These are phyloP conservation scores for Geotrichum australiense DNA, from an alignment of 1,139 yeast genomes.

Conservation along the genomic window DNA sequence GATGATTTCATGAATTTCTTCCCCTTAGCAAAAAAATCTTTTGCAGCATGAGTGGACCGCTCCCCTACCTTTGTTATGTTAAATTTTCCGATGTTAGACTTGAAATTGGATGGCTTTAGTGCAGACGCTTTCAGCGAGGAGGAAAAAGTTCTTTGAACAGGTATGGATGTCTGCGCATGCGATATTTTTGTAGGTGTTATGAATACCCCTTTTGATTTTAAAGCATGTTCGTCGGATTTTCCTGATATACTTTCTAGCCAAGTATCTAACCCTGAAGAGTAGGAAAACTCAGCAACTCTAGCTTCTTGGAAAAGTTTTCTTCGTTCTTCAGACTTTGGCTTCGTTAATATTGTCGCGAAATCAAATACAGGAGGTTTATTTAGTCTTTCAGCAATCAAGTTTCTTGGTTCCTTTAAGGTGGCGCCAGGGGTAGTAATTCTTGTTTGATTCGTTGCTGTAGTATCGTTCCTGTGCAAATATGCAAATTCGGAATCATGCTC, in stretches of 20 bases:
- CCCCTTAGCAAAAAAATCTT: constrained; percentile 34
- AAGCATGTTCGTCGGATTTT: neutral
- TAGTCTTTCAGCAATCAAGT: constrained; percentile 11
- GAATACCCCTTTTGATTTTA: constrained; percentile 2
- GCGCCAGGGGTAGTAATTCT: neutral
- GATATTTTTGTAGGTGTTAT: neutral
- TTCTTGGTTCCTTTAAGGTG: neutral
- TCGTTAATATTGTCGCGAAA: constrained; percentile 30
- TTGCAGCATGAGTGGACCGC: constrained; percentile 32
- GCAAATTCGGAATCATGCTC: constrained; percentile 4
- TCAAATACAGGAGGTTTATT: constrained; percentile 34
- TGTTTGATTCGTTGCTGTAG: constrained; percentile 10
- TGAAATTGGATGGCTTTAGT: constrained; percentile 10
- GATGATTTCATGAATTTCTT: constrained; percentile 25
- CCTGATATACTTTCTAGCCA: constrained; percentile 28
- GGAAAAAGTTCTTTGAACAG: constrained; percentile 6
- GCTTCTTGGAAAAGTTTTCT: constrained; percentile 28
- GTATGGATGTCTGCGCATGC: constrained; percentile 5
- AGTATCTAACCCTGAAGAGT: constrained; percentile 32
- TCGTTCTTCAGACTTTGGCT: constrained; percentile 26
- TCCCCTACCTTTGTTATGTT: constrained; percentile 33
- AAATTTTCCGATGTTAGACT: constrained; percentile 14
- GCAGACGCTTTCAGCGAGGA: constrained; percentile 9
- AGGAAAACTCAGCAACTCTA: constrained; percentile 28
- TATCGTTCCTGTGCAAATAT: constrained; percentile 11